These are phyloP conservation scores for Colletotrichum aenigma DNA, from an alignment of 2,329 filamentous ascomycete species.

Conservation along the genomic window DNA sequence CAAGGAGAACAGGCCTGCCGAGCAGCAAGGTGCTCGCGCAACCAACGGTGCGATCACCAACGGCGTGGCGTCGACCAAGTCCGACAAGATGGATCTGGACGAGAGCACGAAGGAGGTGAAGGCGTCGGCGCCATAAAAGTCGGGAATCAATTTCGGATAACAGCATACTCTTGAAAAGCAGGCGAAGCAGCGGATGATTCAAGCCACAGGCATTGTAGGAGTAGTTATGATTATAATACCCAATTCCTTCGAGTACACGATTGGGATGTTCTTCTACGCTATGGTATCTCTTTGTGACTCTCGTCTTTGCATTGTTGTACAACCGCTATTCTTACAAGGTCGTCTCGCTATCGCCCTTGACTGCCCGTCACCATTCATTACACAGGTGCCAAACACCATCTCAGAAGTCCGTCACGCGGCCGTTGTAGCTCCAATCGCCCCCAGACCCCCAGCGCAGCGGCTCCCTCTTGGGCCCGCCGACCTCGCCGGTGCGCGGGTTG, in stretches of 20 bases:
- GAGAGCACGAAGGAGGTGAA: not conserved
- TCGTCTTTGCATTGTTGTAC: not conserved
- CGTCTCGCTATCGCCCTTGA: not conserved
- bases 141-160: not conserved
- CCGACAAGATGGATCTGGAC: slow-evolving; percentile 3
- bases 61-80: not conserved
- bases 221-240: slow-evolving; percentile 19
- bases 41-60: not conserved
- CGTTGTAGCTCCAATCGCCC: slow-evolving; percentile 92
- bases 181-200: not conserved
- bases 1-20: slow-evolving; percentile 49
- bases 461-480: slow-evolving; percentile 97
- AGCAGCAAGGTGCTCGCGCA: not conserved
- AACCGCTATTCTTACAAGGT: not conserved
- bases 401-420: slow-evolving; percentile 88
- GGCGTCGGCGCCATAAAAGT: not conserved
- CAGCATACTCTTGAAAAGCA: not conserved
- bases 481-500: slow-evolving; percentile 93
- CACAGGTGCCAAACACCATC: too few species aligned
- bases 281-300: not conserved
- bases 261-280: not conserved
- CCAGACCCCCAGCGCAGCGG: slow-evolving; percentile 82
- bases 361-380: not conserved
- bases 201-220: slow-evolving; percentile 3
- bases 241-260: not conserved